Evolutionary conservation across 148 eudicot species (phyloP).

Genomic region (Fagopyrum tataricum): DNA sequence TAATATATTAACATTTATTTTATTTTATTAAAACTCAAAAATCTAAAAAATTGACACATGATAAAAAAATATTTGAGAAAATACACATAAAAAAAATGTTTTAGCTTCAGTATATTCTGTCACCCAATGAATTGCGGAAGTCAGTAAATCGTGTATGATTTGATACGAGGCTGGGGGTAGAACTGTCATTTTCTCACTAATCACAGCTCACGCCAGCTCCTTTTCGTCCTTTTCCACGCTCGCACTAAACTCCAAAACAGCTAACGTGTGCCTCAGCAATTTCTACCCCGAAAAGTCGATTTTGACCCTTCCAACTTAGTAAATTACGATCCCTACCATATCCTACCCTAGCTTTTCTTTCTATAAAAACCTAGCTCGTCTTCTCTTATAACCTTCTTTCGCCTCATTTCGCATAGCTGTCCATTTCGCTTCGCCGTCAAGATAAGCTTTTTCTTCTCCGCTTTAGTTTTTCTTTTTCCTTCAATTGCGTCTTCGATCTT

Average conservation of each 20-base stretch:
- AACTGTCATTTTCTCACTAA: background rate
- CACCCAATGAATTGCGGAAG: too few relatives aligned
- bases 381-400: background rate
- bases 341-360: background rate
- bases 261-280: slow-evolving; percentile 3
- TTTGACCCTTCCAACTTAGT: background rate
- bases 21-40: too few relatives aligned
- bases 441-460: slow-evolving; percentile 7
- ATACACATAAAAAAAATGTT: too few relatives aligned
- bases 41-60: too few relatives aligned
- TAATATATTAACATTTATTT: too few relatives aligned
- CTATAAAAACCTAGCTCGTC: slow-evolving; percentile 8
- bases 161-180: background rate
- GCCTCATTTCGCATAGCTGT: background rate
- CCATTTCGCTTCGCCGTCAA: background rate
- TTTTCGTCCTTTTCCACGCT: slow-evolving; percentile 2
- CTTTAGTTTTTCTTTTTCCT: background rate
- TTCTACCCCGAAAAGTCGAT: background rate
- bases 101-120: too few relatives aligned
- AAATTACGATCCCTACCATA: background rate
- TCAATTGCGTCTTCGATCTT: background rate
- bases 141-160: too few relatives aligned
- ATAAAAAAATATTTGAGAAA: too few relatives aligned
- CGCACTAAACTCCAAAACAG: slow-evolving; percentile 1
- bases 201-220: slow-evolving; percentile 6